Conservation (phyloP, 306 rosid species). For the Oemleria cerasiformis region DNA sequence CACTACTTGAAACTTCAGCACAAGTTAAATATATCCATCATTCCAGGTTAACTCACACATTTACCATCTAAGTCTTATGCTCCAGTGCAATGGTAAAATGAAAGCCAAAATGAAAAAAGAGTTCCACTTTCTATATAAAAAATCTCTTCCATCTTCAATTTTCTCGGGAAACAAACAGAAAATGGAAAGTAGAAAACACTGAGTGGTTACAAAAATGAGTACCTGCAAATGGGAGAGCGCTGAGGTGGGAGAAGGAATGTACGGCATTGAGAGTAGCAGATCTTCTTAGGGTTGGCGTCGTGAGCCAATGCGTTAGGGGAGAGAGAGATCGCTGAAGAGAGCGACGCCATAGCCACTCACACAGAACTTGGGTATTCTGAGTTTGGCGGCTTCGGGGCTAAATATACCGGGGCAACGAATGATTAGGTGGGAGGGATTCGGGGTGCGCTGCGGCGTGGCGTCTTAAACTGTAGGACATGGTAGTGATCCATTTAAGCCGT, state of each 20-base stretch:
- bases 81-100: background rate
- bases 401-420: background rate
- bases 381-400: background rate
- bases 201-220: background rate
- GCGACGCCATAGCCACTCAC: slow-evolving; percentile 25
- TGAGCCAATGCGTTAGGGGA: slow-evolving; percentile 14
- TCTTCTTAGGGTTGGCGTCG: slow-evolving; percentile 8
- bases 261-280: slow-evolving; percentile 20
- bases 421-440: background rate
- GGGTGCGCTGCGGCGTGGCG: background rate
- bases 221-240: slow-evolving; percentile 26
- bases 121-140: background rate
- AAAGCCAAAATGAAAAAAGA: background rate
- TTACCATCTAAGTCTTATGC: background rate
- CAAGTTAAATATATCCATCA: background rate
- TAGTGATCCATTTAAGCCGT: too few relatives aligned
- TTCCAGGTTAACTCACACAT: background rate
- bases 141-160: background rate
- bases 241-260: slow-evolving; percentile 12
- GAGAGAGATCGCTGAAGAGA: slow-evolving; percentile 26
- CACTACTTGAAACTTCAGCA: background rate
- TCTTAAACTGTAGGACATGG: too few relatives aligned
- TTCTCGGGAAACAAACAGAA: background rate
- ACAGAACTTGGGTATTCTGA: background rate
- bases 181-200: background rate